Evolutionary conservation across 2,329 filamentous ascomycete species (phyloP), one percentile per base, ranked within the genome.

Genomic region (Annulohypoxylon truncatum): DNA sequence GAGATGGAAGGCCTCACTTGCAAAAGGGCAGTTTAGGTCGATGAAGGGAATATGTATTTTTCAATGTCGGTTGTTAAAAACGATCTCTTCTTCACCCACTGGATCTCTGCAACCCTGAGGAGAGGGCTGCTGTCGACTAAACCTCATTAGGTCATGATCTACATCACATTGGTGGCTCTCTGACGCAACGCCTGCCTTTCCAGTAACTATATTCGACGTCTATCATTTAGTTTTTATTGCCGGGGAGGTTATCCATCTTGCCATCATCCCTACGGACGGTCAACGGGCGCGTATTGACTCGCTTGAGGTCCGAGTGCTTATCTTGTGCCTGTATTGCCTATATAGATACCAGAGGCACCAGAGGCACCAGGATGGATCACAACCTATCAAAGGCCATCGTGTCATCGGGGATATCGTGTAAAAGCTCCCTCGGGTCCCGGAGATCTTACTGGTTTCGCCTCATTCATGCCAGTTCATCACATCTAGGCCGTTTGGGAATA

Each of bases 101-200:
- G 52, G 66, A 68, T 67, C 63, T 71, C 61, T 60, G 60, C 60
- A 60, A 67, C 56, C 53, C 60, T 69, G 59, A 64, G 51, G 60
- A 64, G 67, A 67, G 24, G 46, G 60, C 53, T 66, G 50, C 60
- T 53, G 35, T 28, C 20, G 33, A 38, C 63, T 65, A 67, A 46
- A 33, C 64, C 31, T 38, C 2, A 59, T 63, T 47, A 15, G 66
- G 66, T 20, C 47, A 57, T 40, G 68, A 69, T 71, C 68, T 71
- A 22, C 68, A n/a, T 55, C 38, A 15, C 55, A 44, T 65, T 52
- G 61, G 50, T 52, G 52, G 52, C 54, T 31, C 61, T 69, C 63
- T 71, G 66, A 71, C 68, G 68, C 68, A 69, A 65, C 66, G 51
- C 53, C 63, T 58, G 46, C 53, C 65, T 66, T 57, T 69, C 67